phyloP scores from a whole-genome alignment of 2,329 filamentous ascomycete species.

The Bipolaris bicolor region DNA sequence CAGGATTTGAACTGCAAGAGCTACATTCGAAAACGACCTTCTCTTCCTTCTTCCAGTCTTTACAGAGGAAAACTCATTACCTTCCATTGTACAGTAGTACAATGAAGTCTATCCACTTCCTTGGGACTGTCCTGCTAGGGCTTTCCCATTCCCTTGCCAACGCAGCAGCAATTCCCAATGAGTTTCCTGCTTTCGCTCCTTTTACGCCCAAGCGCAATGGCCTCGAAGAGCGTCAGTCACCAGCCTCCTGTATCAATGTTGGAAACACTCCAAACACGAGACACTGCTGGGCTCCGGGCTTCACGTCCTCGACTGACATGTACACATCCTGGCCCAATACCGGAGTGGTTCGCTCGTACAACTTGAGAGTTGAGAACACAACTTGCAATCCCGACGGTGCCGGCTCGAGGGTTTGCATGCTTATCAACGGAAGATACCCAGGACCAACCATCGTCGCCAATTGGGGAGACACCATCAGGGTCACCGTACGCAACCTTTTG shows the following conservation, averaged over 20 bases:
- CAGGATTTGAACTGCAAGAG: constrained; percentile 1
- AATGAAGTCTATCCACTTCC: constrained; percentile 33
- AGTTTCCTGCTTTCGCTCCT: constrained; percentile 20
- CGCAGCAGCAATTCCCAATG: constrained; percentile 27
- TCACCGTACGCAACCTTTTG: constrained; percentile 61
- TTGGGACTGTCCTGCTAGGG: constrained; percentile 30
- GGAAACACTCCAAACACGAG: constrained; percentile 47
- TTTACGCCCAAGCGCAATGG: constrained; percentile 10
- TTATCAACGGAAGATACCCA: constrained; percentile 61
- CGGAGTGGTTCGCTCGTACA: constrained; percentile 42
- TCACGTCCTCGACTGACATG: constrained; percentile 49
- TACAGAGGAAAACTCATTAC: constrained; percentile 9
- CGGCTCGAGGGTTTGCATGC: constrained; percentile 44
- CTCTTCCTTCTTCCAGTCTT: constrained; percentile 6
- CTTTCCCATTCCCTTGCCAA: constrained; percentile 20
- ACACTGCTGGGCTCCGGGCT: constrained; percentile 51
- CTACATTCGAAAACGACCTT: background rate
- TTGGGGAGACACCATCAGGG: constrained; percentile 40
- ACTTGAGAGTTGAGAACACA: constrained; percentile 49
- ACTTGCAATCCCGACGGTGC: constrained; percentile 51
- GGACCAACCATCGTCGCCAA: constrained; percentile 65
- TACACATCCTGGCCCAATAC: constrained; percentile 50
- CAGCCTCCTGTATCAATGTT: constrained; percentile 26
- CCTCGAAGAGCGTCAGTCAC: constrained; percentile 28
- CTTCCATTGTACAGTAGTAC: background rate